Percentiles rank a stretch among this genome's conserved stretches.
Evolutionary conservation across 2,329 filamentous ascomycete species (phyloP).

Genomic region (Ceratocystis alfenasii): DNA sequence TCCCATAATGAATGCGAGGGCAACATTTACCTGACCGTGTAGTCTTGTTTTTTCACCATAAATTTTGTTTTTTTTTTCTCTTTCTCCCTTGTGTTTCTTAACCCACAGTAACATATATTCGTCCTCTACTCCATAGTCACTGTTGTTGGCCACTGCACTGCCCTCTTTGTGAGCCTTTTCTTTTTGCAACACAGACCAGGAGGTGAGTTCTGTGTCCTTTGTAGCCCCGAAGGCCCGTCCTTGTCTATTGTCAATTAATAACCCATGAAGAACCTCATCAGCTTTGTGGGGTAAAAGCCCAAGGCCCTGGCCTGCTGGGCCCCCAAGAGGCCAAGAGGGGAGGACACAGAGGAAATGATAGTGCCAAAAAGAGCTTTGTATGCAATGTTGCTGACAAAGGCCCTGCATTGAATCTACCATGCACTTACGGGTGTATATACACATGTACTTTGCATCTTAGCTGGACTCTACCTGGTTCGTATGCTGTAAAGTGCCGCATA

Average conservation of each 20-base stretch:
- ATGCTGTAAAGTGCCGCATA: no score
- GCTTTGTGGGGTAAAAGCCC: slow-evolving; percentile 2
- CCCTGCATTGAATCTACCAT: no score
- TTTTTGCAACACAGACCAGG: not conserved
- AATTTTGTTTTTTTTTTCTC: not conserved
- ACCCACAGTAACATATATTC: not conserved
- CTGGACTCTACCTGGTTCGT: no score
- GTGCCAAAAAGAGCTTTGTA: not conserved
- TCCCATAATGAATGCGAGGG: not conserved
- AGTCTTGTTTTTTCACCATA: no score
- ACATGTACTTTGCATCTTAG: no score
- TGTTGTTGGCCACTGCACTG: slow-evolving; percentile 10
- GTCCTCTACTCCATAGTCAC: not conserved
- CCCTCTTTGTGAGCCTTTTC: not conserved
- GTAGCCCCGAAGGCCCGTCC: not conserved
- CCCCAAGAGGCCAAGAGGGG: no score
- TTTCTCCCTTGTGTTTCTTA: not conserved
- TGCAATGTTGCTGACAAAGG: not conserved
- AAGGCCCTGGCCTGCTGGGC: no score
- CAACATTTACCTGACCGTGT: not conserved
- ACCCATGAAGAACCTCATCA: not conserved
- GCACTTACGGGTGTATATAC: no score
- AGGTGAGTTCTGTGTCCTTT: not conserved
- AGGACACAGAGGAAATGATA: not conserved
- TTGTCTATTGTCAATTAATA: not conserved